Evolutionary conservation across 208 protist genomes (phyloP).

Genomic region (Sergeia podlipaevii): DNA sequence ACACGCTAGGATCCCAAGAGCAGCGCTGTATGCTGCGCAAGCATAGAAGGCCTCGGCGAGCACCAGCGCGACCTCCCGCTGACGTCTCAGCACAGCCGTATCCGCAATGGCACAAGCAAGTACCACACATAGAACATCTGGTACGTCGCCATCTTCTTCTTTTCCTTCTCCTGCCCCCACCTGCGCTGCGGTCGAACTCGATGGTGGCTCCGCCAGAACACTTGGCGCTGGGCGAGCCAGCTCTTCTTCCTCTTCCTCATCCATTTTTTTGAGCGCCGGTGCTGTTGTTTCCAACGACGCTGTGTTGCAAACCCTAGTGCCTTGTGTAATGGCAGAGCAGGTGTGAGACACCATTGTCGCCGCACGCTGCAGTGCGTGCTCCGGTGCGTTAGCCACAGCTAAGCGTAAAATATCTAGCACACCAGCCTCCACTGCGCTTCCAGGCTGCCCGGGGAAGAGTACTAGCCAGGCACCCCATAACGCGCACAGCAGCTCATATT

Average conservation of each 20-base stretch:
- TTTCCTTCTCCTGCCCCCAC: background rate
- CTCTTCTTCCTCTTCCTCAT: background rate
- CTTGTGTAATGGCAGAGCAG: too few relatives aligned
- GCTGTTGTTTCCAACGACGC: background rate
- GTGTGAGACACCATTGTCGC: background rate
- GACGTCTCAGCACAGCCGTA: slow-evolving; percentile 4
- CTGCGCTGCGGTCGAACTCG: background rate
- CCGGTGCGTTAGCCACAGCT: too few relatives aligned
- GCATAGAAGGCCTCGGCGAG: slow-evolving; percentile 29
- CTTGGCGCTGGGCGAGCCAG: background rate
- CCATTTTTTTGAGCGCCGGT: background rate
- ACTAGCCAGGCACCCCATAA: slow-evolving; percentile 53
- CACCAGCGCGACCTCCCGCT: slow-evolving; percentile 13
- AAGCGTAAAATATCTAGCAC: too few relatives aligned
- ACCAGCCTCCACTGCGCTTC: background rate
- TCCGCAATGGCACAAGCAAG: slow-evolving; percentile 17
- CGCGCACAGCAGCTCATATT: slow-evolving; percentile 42
- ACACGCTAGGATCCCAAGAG: slow-evolving; percentile 16
- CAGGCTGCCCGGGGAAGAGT: background rate
- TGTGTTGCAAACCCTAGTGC: too few relatives aligned
- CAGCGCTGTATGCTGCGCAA: slow-evolving; percentile 14
- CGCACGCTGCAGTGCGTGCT: too few relatives aligned
- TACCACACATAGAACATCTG: slow-evolving; percentile 13
- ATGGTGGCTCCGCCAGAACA: too few relatives aligned
- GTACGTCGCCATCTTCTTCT: background rate